Conservation (phyloP, 73 alveolate species). For the Paramecium primaurelia region DNA sequence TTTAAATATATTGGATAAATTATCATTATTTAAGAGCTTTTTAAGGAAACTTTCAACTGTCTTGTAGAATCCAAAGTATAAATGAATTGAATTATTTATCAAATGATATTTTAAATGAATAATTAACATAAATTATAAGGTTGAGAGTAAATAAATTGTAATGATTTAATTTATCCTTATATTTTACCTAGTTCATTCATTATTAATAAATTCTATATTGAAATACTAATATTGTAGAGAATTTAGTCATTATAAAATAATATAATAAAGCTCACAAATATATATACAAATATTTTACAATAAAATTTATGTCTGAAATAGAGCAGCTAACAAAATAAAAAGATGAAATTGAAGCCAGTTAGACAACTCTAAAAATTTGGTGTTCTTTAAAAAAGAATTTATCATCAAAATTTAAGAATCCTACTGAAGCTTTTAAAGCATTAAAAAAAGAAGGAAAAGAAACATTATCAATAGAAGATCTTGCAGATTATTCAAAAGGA, state of each 20-base stretch:
- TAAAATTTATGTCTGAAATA: conserved; percentile 7
- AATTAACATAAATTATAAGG: too few species aligned
- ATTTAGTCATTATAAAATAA: not conserved
- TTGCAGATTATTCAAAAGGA: conserved; percentile 21
- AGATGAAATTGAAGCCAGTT: not conserved
- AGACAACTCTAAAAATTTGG: not conserved
- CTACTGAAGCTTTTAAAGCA: conserved; percentile 31
- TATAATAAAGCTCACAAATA: not conserved
- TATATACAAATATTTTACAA: not conserved
- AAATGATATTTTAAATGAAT: too few species aligned
- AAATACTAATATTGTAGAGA: not conserved
- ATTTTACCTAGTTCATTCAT: not conserved
- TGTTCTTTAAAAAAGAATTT: not conserved
- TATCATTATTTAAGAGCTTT: too few species aligned
- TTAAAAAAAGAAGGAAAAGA: conserved; percentile 6
- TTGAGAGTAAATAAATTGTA: too few species aligned
- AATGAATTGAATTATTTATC: too few species aligned
- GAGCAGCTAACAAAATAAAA: conserved; percentile 16
- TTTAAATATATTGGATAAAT: too few species aligned
- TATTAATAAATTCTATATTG: not conserved
- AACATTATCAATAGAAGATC: not conserved
- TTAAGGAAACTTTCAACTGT: too few species aligned
- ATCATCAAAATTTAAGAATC: not conserved
- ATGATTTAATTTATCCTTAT: not conserved
- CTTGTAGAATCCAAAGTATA: too few species aligned